Base-by-base conservation (phyloP, 177 flowering plant genomes). In the Vitis hybrid region DNA sequence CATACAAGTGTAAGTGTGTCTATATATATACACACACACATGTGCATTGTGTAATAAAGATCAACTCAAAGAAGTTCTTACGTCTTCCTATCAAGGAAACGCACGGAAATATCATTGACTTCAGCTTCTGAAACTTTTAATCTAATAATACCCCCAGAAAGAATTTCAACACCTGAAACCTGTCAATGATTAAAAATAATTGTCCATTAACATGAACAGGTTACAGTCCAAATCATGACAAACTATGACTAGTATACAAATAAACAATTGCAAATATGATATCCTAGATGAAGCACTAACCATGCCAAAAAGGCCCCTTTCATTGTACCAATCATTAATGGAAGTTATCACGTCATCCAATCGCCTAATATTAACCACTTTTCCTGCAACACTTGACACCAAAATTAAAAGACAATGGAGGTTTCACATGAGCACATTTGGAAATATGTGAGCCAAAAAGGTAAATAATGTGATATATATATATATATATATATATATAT, bases 281-380 rank as follows among this genome's bases (percentile, higher is more conserved):
- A 68, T 35, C 40, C 5, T 11, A 54, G 54, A 14, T 9, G 48
- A 76, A 70, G 24, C 56, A 83, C 92, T 60, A 74, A 96, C 99
- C 97, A 86, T 60, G 70, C 94, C 99, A 87, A 96, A 93, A 65
- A 96, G 85, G 9, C 99, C 97, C 57, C 97, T 91, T 72, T 96
- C 98, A 92, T 84, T 84, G 74, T 96, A 96, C 99, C 99, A 96
- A 40, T 89, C 90, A 84, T 91, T 85, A 64, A 96, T 93, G 62
- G 98, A 92, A 75, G 78, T 79, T 73, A 96, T 85, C 24, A 88
- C 95, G 72, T 93, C 95, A 79, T 92, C 92, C 78, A 96, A 79
- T 50, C 85, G 91, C 81, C 88, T 85, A 62, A 93, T 80, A 72
- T 96, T 93, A 65, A 96, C 84, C 64, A 90, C 84, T 85, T 96